Base-by-base conservation (phyloP, 257 asterid genomes). In the Anisodus acutangulus region DNA sequence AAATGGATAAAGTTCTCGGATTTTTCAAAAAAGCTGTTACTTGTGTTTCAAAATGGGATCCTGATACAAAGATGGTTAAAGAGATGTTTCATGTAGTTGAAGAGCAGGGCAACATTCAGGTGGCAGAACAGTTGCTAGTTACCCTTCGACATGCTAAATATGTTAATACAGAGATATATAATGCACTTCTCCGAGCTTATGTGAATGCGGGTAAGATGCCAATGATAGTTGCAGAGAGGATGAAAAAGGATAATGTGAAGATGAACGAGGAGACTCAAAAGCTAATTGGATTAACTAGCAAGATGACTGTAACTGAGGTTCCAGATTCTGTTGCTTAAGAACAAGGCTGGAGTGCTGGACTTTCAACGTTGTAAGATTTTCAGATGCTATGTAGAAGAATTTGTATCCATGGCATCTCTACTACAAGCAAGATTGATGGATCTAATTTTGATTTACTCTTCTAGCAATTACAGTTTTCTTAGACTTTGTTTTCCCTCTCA, bases 151-250 rank as follows among this genome's bases (percentile, higher is more conserved):
- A 76, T 2, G 92, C 85, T 85, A 97, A 95, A 51, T 85, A 90
- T 85, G 85, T 92, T 64, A 91, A 83, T 83, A 89, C 92, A 5
- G 95, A 89, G 87, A 67, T 89, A 3, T 97, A 97, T 86, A 95
- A 93, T 54, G 89, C 90, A 59, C 92, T 97, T 81, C 91, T 97
- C 43, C 90, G 92, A 41, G 91, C 98, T 58, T 93, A 93, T 82
- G 94, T 88, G 19, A 90, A 91, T 84, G 98, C 97, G 2, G 94
- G 94, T 80, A 94, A 95, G 86, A 92, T 91, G 98, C 91, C 97
- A 9, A 91, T 93, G 78, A 86, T 90, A 66, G 89, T 97, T 86
- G 92, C 88, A 10, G 98, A 97, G 90, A 90, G 98, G 94, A 97
- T 97, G 98, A 86, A 90, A 87, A 92, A 86, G 91, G 99, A 97